These are phyloP conservation scores for Scutellaria baicalensis DNA, from an alignment of 257 asterid species.

Conservation along the genomic window DNA sequence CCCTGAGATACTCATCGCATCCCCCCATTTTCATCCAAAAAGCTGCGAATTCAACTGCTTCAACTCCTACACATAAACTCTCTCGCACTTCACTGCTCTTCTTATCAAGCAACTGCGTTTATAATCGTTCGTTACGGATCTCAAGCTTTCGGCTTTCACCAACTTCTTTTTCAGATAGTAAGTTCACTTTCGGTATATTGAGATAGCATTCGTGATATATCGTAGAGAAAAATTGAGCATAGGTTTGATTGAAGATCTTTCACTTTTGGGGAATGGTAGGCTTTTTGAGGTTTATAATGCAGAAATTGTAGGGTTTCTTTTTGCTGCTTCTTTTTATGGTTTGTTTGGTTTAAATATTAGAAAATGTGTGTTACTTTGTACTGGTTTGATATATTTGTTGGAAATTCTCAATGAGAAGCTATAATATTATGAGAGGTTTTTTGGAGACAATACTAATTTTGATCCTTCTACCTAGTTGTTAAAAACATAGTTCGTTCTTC, in stretches of 20 bases:
- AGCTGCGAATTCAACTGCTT: constrained; percentile 5
- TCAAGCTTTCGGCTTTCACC: constrained; percentile 16
- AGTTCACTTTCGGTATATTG: neutral
- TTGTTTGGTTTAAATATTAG: neutral
- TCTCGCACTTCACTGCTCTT: constrained; percentile 7
- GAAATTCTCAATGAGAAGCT: neutral
- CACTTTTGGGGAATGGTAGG: neutral
- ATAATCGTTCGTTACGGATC: constrained; percentile 5
- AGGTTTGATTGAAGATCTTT: neutral
- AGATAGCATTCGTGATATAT: neutral
- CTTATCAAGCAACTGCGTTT: constrained; percentile 9
- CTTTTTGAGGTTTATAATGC: neutral
- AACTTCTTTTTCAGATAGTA: constrained; percentile 17
- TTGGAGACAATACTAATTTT: too few species aligned
- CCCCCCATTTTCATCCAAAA: constrained; percentile 15
- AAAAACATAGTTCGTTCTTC: too few species aligned
- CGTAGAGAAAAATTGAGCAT: neutral
- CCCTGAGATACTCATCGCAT: constrained; percentile 18
- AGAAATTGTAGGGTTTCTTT: neutral
- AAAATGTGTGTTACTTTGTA: neutral
- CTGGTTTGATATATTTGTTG: neutral
- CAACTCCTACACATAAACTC: neutral
- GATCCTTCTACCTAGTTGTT: too few species aligned
- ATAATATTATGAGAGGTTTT: too few species aligned
- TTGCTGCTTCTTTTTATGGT: neutral